A percentile compares a stretch with the other conserved stretches of the same genome.
These are phyloP conservation scores for Entomortierella parvispora DNA, from an alignment of 192 early-diverging fungal species.

Conservation along the genomic window DNA sequence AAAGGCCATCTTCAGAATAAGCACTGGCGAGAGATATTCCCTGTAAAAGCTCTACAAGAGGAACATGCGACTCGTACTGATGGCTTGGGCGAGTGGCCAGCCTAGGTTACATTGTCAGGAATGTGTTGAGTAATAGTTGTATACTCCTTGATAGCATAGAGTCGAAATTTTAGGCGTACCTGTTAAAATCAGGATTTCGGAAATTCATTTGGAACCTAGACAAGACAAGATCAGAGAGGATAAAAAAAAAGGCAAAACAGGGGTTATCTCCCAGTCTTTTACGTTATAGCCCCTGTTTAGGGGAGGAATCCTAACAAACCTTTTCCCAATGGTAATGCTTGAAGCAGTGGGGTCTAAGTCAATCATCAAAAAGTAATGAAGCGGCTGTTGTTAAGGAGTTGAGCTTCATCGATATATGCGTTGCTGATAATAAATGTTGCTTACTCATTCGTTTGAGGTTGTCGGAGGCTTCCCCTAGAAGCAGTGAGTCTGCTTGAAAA, in stretches of 20 bases:
- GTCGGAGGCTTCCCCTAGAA: conserved; percentile 29
- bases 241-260: not conserved
- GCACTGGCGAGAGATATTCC: conserved; percentile 23
- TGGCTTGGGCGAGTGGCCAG: conserved; percentile 16
- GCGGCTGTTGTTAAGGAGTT: not conserved
- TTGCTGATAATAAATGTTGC: not conserved
- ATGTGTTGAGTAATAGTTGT: not conserved
- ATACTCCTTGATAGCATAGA: not conserved
- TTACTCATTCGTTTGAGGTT: conserved; percentile 37
- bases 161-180: conserved; percentile 8
- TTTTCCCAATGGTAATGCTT: conserved; percentile 32
- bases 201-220: conserved; percentile 45
- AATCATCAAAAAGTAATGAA: not conserved
- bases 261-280: too few relatives aligned
- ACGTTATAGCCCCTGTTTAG: too few relatives aligned
- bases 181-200: conserved; percentile 47
- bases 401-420: not conserved
- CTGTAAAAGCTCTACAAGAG: conserved; percentile 20
- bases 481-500: conserved; percentile 30
- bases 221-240: not conserved
- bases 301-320: too few relatives aligned
- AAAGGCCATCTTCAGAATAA: conserved; percentile 21
- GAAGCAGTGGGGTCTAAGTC: conserved; percentile 30
- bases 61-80: conserved; percentile 21
- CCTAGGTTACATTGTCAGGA: too few relatives aligned